phyloP scores from a whole-genome alignment of 106 monocot genomes.

The Dendrobium officinale region DNA sequence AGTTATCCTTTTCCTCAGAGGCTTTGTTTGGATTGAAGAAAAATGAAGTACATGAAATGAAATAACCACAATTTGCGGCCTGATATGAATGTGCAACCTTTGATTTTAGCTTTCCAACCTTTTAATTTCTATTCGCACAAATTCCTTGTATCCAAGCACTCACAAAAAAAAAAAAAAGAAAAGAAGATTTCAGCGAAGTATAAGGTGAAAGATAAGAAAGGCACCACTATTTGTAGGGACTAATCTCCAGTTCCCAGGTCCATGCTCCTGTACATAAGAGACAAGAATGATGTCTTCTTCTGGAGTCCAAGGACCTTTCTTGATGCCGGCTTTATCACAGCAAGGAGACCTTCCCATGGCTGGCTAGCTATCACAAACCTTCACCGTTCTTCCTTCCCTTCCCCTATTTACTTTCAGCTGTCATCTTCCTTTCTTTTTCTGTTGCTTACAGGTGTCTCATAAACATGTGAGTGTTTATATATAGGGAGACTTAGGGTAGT shows the following conservation, averaged over 20 bases:
- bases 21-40: too few relatives aligned
- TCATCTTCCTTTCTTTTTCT: not conserved
- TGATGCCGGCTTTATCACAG: constrained; percentile 21
- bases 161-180: not conserved
- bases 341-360: constrained; percentile 2
- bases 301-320: constrained; percentile 64
- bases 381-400: not conserved
- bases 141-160: not conserved
- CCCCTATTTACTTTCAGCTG: not conserved
- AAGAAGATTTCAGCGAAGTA: not conserved
- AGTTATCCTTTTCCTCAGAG: not conserved
- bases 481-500: constrained; percentile 1
- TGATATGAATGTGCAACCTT: too few relatives aligned
- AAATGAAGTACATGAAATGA: too few relatives aligned
- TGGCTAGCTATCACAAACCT: not conserved
- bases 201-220: not conserved
- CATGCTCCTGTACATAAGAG: constrained; percentile 53
- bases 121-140: too few relatives aligned
- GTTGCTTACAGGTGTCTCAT: not conserved
- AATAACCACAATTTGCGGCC: too few relatives aligned
- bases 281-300: constrained; percentile 55
- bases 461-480: constrained; percentile 1
- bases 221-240: constrained; percentile 43
- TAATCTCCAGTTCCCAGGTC: constrained; percentile 40
- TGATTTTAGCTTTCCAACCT: too few relatives aligned